Evolutionary conservation across 441 rosid genomes (phyloP).

Genomic region (Adansonia gregorii): DNA sequence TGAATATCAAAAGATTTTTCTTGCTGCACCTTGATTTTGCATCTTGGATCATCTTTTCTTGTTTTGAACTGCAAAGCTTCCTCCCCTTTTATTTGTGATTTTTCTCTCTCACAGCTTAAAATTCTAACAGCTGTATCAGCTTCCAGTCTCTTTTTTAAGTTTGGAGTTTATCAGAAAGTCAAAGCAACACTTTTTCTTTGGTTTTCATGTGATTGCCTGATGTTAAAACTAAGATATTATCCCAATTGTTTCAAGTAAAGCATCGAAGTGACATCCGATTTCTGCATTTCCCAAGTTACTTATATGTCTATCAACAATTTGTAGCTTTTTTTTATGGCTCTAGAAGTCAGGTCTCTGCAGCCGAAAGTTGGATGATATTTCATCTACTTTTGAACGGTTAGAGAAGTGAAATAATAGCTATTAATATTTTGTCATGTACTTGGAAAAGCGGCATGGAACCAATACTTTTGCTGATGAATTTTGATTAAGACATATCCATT

Average conservation of each 20-base stretch:
- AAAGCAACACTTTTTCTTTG: not conserved
- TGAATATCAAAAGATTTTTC: not conserved
- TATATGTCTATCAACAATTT: no score
- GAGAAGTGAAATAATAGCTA: no score
- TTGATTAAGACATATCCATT: no score
- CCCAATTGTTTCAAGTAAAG: no score
- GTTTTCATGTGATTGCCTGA: not conserved
- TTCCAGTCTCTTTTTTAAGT: no score
- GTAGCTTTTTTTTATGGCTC: not conserved
- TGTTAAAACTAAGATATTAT: not conserved
- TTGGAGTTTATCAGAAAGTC: not conserved
- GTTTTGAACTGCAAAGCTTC: no score
- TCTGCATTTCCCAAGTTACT: not conserved
- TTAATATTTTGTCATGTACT: not conserved
- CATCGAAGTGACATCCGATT: not conserved
- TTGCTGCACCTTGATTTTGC: not conserved
- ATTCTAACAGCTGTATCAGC: no score
- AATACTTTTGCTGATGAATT: no score
- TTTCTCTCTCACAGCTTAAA: no score
- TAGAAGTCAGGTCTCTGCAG: not conserved
- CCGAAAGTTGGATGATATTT: slow-evolving; percentile 6
- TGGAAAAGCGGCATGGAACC: no score
- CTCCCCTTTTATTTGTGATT: no score
- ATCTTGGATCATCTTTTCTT: not conserved
- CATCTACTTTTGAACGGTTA: not conserved